Evolutionary conservation across 768 basidiomycete species (phyloP).

Genomic region (Boletus subparvulus): DNA sequence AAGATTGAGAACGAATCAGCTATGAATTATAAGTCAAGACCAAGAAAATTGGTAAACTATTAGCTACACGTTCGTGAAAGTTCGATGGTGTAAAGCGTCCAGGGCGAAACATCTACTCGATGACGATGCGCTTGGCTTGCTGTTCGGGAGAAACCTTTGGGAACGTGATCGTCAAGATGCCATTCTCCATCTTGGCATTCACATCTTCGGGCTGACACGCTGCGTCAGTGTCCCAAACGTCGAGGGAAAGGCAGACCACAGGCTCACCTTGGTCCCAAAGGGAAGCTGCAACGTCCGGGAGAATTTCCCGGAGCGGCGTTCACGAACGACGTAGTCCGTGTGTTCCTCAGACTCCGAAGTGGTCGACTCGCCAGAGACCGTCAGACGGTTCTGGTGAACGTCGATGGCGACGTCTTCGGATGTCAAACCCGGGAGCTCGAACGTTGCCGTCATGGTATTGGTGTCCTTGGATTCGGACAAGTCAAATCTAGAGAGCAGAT

Average conservation of each 20-base stretch:
- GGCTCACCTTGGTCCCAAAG: conserved; percentile 45
- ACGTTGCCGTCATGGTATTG: conserved; percentile 48
- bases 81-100: too few relatives aligned
- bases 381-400: conserved; percentile 46
- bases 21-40: too few relatives aligned
- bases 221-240: not conserved
- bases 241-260: not conserved
- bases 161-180: conserved; percentile 48
- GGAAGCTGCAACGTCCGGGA: conserved; percentile 29
- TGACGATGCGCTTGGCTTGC: conserved; percentile 14
- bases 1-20: too few relatives aligned
- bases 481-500: conserved; percentile 39
- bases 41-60: too few relatives aligned
- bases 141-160: conserved; percentile 42
- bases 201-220: conserved; percentile 42
- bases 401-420: conserved; percentile 50
- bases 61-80: too few relatives aligned
- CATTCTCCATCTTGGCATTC: conserved; percentile 47
- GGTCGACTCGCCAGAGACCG: conserved; percentile 45
- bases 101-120: not conserved
- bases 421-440: conserved; percentile 56
- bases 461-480: conserved; percentile 43
- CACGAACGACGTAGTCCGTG: conserved; percentile 42
- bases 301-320: conserved; percentile 47
- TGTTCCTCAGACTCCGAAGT: conserved; percentile 34